Evolutionary conservation across 257 asterid genomes (phyloP).

Genomic region (Dorcoceras hygrometricum): DNA sequence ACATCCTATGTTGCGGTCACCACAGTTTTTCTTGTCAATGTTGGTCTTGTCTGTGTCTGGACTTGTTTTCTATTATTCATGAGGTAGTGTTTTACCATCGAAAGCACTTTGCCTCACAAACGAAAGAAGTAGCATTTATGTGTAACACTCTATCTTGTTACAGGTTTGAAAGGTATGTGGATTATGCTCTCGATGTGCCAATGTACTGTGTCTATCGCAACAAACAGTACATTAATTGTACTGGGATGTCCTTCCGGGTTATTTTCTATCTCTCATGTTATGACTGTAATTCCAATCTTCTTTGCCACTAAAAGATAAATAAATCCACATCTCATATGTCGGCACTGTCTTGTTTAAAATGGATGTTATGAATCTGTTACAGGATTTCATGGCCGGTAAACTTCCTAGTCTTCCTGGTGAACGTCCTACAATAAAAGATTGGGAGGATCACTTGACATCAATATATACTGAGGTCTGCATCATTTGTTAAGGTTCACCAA

Average conservation of each 20-base stretch:
- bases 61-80: not conserved
- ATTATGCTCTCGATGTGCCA: constrained; percentile 96
- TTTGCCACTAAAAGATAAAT: too few relatives aligned
- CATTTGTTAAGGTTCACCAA: constrained; percentile 18
- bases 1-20: not conserved
- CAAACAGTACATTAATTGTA: constrained; percentile 65
- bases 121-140: not conserved
- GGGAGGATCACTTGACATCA: constrained; percentile 98
- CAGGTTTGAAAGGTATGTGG: constrained; percentile 97
- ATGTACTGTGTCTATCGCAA: constrained; percentile 97
- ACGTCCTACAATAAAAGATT: constrained; percentile 80
- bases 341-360: not conserved
- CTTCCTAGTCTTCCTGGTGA: constrained; percentile 89
- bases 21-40: not conserved
- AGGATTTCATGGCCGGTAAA: constrained; percentile 96
- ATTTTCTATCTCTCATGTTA: constrained; percentile 27
- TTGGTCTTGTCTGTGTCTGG: too few relatives aligned
- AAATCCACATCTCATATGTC: not conserved
- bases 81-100: not conserved
- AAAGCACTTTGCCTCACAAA: not conserved
- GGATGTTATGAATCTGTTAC: constrained; percentile 27
- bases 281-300: too few relatives aligned
- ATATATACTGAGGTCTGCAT: constrained; percentile 86
- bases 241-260: constrained; percentile 95
- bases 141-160: not conserved